Conservation (phyloP, 768 basidiomycete genomes). For the Pholiota molesta region DNA sequence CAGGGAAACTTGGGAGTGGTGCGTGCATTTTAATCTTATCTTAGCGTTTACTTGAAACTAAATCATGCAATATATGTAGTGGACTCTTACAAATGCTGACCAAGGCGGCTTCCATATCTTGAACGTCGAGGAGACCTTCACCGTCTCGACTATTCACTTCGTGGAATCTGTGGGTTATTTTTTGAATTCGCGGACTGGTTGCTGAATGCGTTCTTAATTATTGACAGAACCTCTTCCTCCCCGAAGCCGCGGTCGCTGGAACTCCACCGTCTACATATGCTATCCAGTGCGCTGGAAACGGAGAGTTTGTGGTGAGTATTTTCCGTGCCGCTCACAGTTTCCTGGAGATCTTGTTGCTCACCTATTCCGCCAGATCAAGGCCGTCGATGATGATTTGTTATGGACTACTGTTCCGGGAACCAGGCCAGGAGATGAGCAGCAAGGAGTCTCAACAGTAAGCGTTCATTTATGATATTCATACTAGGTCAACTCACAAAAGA, state of each 20-base stretch:
- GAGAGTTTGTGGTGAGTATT: slow-evolving; percentile 7
- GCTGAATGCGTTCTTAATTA: background rate
- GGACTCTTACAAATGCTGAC: slow-evolving; percentile 15
- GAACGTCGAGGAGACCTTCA: slow-evolving; percentile 9
- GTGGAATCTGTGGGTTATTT: slow-evolving; percentile 7
- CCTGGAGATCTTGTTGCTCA: background rate
- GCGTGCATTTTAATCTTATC: background rate
- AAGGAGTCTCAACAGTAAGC: slow-evolving; percentile 11
- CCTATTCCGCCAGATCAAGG: slow-evolving; percentile 6
- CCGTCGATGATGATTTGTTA: slow-evolving; percentile 11
- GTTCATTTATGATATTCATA: background rate
- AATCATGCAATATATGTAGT: background rate
- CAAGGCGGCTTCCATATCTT: slow-evolving; percentile 9
- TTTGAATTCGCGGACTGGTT: background rate
- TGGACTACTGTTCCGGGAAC: slow-evolving; percentile 15
- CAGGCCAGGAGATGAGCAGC: slow-evolving; percentile 1
- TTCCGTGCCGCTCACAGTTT: background rate
- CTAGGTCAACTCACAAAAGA: background rate
- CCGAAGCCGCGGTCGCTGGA: background rate
- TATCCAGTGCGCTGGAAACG: slow-evolving; percentile 10
- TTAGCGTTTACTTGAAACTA: background rate
- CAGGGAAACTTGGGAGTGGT: slow-evolving; percentile 15
- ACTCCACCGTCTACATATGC: slow-evolving; percentile 5
- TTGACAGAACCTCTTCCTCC: slow-evolving; percentile 7
- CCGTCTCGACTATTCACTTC: slow-evolving; percentile 8